Evolutionary conservation across 306 rosid genomes (phyloP).

Genomic region (Vicia sativa): DNA sequence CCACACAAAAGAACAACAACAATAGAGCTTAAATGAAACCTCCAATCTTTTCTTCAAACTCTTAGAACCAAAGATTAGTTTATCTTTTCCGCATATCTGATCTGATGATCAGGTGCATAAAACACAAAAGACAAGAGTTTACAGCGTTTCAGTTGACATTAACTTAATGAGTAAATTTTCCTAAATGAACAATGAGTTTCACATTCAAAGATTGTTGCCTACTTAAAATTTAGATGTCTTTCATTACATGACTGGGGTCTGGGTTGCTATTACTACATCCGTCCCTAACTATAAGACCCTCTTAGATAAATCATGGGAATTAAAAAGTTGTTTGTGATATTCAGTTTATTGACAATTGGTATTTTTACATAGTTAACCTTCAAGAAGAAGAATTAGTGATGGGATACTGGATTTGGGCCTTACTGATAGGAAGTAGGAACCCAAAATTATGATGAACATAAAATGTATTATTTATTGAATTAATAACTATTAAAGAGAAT

Average conservation of each 20-base stretch:
- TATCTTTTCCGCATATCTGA: background rate
- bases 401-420: no score
- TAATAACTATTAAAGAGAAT: no score
- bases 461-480: no score
- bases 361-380: no score
- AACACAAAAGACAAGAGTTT: slow-evolving; percentile 2
- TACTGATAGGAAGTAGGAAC: no score
- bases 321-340: no score
- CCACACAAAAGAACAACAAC: slow-evolving; percentile 20
- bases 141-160: slow-evolving; percentile 19
- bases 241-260: slow-evolving; percentile 17
- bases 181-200: slow-evolving; percentile 8
- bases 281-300: no score
- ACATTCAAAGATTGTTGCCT: slow-evolving; percentile 18
- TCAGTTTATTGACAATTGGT: no score
- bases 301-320: no score
- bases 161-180: slow-evolving; percentile 1
- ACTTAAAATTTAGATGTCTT: slow-evolving; percentile 1
- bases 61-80: slow-evolving; percentile 18
- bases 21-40: slow-evolving; percentile 30
- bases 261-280: background rate
- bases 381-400: no score
- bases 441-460: no score
- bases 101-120: background rate
- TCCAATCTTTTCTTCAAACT: slow-evolving; percentile 24